These are phyloP conservation scores for Aureobasidium sp. DNA, from an alignment of 2,329 filamentous ascomycete genomes.

Conservation along the genomic window DNA sequence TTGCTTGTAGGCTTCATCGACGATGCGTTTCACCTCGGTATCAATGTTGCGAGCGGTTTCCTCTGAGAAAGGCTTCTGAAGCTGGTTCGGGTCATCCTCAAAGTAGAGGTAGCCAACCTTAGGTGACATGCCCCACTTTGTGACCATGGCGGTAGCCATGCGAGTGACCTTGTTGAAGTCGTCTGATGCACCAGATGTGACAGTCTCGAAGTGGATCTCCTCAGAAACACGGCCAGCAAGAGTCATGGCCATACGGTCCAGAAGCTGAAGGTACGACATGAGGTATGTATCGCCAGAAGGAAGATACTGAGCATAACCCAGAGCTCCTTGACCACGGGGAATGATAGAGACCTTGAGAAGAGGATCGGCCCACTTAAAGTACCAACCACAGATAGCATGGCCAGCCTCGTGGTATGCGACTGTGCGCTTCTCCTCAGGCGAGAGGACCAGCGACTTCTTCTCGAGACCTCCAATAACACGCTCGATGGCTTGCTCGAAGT, in stretches of 20 bases:
- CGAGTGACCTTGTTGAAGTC: slow-evolving; percentile 98
- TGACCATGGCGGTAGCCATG: slow-evolving; percentile 97
- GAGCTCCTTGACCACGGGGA: slow-evolving; percentile 82
- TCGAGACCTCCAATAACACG: slow-evolving; percentile 93
- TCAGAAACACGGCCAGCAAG: slow-evolving; percentile 91
- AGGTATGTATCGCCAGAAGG: slow-evolving; percentile 86
- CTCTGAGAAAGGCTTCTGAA: slow-evolving; percentile 95
- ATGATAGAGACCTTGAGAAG: slow-evolving; percentile 98
- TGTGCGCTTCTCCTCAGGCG: slow-evolving; percentile 87
- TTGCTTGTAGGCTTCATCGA: slow-evolving; percentile 86
- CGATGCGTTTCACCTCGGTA: slow-evolving; percentile 79
- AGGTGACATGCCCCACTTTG: slow-evolving; percentile 97
- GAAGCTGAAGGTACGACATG: slow-evolving; percentile 90
- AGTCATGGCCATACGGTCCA: slow-evolving; percentile 99
- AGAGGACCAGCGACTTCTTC: slow-evolving; percentile 92
- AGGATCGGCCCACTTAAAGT: slow-evolving; percentile 90
- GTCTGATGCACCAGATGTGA: slow-evolving; percentile 89
- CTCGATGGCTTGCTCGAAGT: slow-evolving; percentile 97
- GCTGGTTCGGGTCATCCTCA: slow-evolving; percentile 67
- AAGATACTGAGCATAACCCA: slow-evolving; percentile 97
- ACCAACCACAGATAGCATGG: slow-evolving; percentile 98
- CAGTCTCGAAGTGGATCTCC: slow-evolving; percentile 92
- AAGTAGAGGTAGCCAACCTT: slow-evolving; percentile 92
- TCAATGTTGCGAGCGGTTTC: slow-evolving; percentile 90
- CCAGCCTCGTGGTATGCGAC: slow-evolving; percentile 98